phyloP scores from a whole-genome alignment of 2,329 filamentous ascomycete species.

The Huntiella abstrusa region DNA sequence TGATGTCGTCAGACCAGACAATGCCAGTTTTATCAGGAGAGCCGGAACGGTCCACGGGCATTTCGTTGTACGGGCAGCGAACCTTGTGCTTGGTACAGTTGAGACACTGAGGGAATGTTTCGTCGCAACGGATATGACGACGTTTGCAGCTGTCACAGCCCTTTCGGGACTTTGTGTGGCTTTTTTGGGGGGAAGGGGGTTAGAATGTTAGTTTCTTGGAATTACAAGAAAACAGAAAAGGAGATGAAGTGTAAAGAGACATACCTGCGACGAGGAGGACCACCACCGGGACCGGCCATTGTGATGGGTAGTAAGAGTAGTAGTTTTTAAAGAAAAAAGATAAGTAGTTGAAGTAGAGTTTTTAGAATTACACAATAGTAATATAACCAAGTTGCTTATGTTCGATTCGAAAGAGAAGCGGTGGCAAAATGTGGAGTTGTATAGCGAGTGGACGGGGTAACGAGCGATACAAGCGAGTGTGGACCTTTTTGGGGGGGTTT shows the following conservation, averaged over 20 bases:
- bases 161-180: slow-evolving; percentile 97
- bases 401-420: neutral
- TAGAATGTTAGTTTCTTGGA: slow-evolving; percentile 11
- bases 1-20: slow-evolving; percentile 72
- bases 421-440: neutral
- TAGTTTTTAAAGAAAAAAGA: neutral
- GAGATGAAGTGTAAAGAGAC: slow-evolving; percentile 12
- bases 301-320: slow-evolving; percentile 10
- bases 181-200: slow-evolving; percentile 26
- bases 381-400: neutral
- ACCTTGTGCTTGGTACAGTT: slow-evolving; percentile 99
- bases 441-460: neutral
- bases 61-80: slow-evolving; percentile 93
- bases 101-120: slow-evolving; percentile 93
- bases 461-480: neutral
- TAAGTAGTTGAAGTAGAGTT: neutral
- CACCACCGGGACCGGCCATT: slow-evolving; percentile 91
- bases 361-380: neutral
- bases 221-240: slow-evolving; percentile 6
- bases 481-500: neutral
- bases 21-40: slow-evolving; percentile 49
- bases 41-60: slow-evolving; percentile 40
- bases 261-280: slow-evolving; percentile 59
- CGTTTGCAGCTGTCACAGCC: slow-evolving; percentile 97
- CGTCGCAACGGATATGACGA: slow-evolving; percentile 92